Evolutionary conservation across 225 moss, liverwort and hornwort genomes (phyloP).

Genomic region (Thuidium tamariscinum): DNA sequence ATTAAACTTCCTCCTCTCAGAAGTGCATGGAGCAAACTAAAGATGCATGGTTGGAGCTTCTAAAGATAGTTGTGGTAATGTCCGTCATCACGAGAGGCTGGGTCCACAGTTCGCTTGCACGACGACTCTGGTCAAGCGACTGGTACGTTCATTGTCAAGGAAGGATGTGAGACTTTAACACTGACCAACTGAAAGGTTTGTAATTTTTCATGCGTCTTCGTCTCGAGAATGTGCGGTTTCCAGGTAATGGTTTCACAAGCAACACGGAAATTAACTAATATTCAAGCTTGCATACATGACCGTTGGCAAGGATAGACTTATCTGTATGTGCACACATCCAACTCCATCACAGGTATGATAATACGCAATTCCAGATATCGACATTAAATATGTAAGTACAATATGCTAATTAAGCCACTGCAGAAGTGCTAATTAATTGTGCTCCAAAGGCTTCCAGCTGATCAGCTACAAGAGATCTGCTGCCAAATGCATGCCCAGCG

Average conservation of each 20-base stretch:
- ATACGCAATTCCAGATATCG: not conserved
- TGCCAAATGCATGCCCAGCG: not conserved
- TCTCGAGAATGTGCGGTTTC: not conserved
- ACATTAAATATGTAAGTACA: not conserved
- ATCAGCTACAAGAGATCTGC: not conserved
- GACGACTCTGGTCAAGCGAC: not conserved
- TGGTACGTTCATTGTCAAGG: not conserved
- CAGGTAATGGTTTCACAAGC: not conserved
- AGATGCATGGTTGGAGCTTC: too few relatives aligned
- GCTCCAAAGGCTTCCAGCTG: not conserved
- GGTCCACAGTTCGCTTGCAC: not conserved
- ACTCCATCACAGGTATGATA: not conserved
- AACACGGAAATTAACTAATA: not conserved
- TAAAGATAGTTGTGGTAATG: not conserved
- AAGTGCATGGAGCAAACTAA: not conserved
- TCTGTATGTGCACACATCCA: not conserved
- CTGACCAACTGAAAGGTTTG: not conserved
- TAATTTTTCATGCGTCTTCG: not conserved
- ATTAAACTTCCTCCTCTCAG: not conserved
- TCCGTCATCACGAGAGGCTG: not conserved
- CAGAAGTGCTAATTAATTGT: not conserved
- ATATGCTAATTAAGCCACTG: not conserved
- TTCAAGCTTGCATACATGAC: not conserved
- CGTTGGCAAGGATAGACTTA: not conserved
- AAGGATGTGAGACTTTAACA: not conserved